Evolutionary conservation across 108 stramenopile species (phyloP), one percentile per base, ranked within the genome.

Genomic region (Aureococcus anophagefferens): DNA sequence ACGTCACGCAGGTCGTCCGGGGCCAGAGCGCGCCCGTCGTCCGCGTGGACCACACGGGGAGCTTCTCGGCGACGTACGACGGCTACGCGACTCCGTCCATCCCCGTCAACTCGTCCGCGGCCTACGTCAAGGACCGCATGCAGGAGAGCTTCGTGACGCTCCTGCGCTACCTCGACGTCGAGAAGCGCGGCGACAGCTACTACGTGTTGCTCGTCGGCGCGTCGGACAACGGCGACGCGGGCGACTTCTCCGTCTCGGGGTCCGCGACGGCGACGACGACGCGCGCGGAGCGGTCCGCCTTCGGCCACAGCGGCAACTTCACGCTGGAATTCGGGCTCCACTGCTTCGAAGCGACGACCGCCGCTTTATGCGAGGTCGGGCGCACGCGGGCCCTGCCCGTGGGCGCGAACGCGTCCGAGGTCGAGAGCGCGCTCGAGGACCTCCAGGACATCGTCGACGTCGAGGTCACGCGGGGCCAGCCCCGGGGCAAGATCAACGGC

Each of bases 261-360:
- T 1, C 25, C 1, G 13, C 21, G 51, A 1, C 17, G 25, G 51
- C 51, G 51, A 25, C 51, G 17, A 1, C 1, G 25, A 59, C 25
- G 17, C 35, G 63, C 14, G 64, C 32, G 30, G 32, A 31, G 65
- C 66, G 59, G 7, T 36, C 67, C 31, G 18, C 65, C 31, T n/a
- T n/a, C n/a, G n/a, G n/a, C n/a, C 76, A 77, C 66, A 64, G 59
- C 21, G 82, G 82, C 9, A 31, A 63, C 63, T 83, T 80, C 68
- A 62, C 59, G 14, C 35, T 83, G 25, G 69, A 68, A 44, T 83
- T 77, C 71, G 79, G 73, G 5, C 28, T 33, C 33, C 30, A 34
- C 35, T 71, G 70, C 63, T 35, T 36, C 7, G 63, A 63, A 33
- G 35, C 14, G 70, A 35, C 35, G 17, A 37, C 34, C 33, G 62